Evolutionary conservation across 345 rosid species (phyloP).

Genomic region (Sisymbrium altissimum): DNA sequence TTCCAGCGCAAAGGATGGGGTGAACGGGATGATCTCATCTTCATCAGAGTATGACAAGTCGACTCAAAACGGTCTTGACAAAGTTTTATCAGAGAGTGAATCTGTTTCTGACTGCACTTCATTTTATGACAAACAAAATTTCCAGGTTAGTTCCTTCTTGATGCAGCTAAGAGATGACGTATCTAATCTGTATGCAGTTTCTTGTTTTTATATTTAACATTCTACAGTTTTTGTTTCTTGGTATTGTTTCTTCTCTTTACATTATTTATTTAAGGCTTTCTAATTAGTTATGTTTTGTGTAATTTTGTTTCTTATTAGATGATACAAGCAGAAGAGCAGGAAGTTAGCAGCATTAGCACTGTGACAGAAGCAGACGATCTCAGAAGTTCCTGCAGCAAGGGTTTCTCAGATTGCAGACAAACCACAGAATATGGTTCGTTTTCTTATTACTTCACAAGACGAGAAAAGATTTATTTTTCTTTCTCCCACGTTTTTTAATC

Average conservation of each 20-base stretch:
- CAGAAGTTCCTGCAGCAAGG: conserved; percentile 29
- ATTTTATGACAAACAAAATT: conserved; percentile 38
- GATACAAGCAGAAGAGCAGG: conserved; percentile 37
- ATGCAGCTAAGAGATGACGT: conserved; percentile 8
- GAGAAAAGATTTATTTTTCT: background rate
- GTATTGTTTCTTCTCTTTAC: background rate
- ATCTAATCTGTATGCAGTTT: background rate
- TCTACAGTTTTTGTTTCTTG: background rate
- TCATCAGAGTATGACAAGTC: conserved; percentile 27
- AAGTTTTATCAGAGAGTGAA: conserved; percentile 27
- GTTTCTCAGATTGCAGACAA: conserved; percentile 39
- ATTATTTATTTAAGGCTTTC: background rate
- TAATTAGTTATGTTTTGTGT: background rate
- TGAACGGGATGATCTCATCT: conserved; percentile 21
- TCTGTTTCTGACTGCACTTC: conserved; percentile 43
- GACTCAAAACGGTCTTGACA: conserved; percentile 37
- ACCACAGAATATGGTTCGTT: conserved; percentile 20
- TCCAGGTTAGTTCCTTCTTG: conserved; percentile 52
- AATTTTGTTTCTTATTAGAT: conserved; percentile 19
- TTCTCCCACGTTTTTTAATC: background rate
- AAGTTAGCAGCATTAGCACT: conserved; percentile 42
- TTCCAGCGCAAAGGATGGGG: conserved; percentile 32
- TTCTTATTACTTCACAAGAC: background rate
- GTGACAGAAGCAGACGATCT: conserved; percentile 45
- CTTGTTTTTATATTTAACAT: background rate